Conservation (phyloP, 2,329 filamentous ascomycete species). For the Trichoderma aggressivum region DNA sequence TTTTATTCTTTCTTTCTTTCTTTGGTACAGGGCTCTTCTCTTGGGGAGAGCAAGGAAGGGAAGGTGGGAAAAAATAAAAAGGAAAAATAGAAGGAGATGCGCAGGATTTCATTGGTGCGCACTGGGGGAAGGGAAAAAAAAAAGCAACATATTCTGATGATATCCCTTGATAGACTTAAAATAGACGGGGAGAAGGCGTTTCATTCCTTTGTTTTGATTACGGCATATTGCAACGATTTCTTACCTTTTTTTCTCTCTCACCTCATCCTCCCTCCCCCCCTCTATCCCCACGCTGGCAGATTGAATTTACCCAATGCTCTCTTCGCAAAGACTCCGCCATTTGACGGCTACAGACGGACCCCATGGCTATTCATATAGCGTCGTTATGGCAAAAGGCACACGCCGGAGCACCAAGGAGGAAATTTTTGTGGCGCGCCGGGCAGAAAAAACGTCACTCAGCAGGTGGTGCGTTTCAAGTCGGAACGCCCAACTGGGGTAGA, state of each 20-base stretch:
- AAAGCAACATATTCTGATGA: slow-evolving; percentile 9
- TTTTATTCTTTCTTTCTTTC: neutral
- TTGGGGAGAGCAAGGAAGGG: neutral
- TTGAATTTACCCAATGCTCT: neutral
- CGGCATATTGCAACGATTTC: neutral
- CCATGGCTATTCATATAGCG: slow-evolving; percentile 1
- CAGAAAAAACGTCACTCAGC: slow-evolving; percentile 14
- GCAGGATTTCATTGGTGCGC: neutral
- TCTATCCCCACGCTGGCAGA: neutral
- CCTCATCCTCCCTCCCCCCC: neutral
- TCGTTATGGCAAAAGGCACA: slow-evolving; percentile 3
- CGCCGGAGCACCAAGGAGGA: neutral
- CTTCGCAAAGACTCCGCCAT: neutral
- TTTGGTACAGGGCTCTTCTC: neutral
- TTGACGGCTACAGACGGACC: neutral
- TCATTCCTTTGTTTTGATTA: neutral
- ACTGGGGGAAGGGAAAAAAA: neutral
- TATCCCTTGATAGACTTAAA: slow-evolving; percentile 19
- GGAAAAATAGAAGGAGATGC: neutral
- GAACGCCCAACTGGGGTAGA: slow-evolving; percentile 14
- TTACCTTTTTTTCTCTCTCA: neutral
- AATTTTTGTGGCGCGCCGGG: slow-evolving; percentile 13
- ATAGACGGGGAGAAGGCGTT: slow-evolving; percentile 16
- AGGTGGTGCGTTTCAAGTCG: slow-evolving; percentile 13
- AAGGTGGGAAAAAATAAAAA: neutral